Percentiles rank a stretch among this genome's conserved stretches.
Conservation (phyloP, 2,329 filamentous ascomycete genomes). For the Saccharata proteae region DNA sequence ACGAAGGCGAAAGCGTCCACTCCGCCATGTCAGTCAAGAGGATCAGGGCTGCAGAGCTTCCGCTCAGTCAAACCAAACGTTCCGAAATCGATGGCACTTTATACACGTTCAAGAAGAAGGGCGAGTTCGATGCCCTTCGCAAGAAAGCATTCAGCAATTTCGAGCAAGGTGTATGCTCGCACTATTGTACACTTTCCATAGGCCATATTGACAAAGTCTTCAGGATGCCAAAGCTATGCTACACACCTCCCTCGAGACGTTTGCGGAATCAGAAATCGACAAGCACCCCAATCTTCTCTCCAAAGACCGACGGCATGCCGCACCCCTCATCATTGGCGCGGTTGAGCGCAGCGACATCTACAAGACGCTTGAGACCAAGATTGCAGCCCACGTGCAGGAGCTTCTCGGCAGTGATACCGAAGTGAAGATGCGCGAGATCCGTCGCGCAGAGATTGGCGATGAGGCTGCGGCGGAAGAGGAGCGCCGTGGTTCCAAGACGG, state of each 20-base stretch:
- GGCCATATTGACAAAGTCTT: constrained; percentile 2
- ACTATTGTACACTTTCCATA: constrained; percentile 4
- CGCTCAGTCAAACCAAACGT: constrained; percentile 59
- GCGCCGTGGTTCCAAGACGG: constrained; percentile 55
- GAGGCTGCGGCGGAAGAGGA: constrained; percentile 56
- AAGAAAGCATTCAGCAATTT: constrained; percentile 69
- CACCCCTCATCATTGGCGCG: constrained; percentile 64
- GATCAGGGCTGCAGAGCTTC: constrained; percentile 64
- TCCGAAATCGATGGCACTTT: constrained; percentile 62
- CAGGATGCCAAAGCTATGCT: constrained; percentile 61
- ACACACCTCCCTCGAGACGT: constrained; percentile 52
- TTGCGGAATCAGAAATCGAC: constrained; percentile 64
- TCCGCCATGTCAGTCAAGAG: constrained; percentile 36
- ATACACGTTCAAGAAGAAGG: constrained; percentile 78
- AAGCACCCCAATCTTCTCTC: constrained; percentile 61
- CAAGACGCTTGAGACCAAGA: constrained; percentile 54
- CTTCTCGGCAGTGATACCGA: constrained; percentile 51
- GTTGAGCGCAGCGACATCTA: constrained; percentile 68
- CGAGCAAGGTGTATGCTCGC: constrained; percentile 48
- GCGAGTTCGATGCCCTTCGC: constrained; percentile 65
- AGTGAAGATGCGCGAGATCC: constrained; percentile 54
- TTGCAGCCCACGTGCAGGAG: constrained; percentile 55
- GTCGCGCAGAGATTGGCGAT: constrained; percentile 55
- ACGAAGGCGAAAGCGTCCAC: constrained; percentile 17
- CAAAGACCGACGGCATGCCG: constrained; percentile 61